Percentiles rank a stretch among this genome's conserved stretches.
Evolutionary conservation across 1,139 yeast species (phyloP).

Genomic region (Candida freyschussii): DNA sequence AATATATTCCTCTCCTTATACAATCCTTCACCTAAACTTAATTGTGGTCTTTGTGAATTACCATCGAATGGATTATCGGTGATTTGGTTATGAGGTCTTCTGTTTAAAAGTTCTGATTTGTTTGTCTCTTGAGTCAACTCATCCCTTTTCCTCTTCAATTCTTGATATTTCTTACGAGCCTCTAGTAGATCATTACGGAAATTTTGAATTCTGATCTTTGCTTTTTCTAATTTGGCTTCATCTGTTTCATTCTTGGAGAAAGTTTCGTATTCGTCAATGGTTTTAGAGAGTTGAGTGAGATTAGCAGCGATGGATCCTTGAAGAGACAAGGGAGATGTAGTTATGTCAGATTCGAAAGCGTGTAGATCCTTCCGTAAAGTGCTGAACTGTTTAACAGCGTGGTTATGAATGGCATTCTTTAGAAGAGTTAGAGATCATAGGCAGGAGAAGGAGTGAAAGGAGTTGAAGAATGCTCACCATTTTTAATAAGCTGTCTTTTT

Average conservation of each 20-base stretch:
- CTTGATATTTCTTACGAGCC: constrained; percentile 53
- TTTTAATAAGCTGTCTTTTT: too few species aligned
- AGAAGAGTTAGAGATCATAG: neutral
- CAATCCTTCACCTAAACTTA: constrained; percentile 58
- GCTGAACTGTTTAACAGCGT: constrained; percentile 82
- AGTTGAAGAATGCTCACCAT: neutral
- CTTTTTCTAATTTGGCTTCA: constrained; percentile 56
- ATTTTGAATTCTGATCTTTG: constrained; percentile 53
- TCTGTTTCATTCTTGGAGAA: constrained; percentile 58
- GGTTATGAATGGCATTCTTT: constrained; percentile 73
- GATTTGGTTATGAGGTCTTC: constrained; percentile 27
- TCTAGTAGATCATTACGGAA: constrained; percentile 58
- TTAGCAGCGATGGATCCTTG: constrained; percentile 87
- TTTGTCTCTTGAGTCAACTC: constrained; percentile 47
- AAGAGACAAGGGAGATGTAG: constrained; percentile 66
- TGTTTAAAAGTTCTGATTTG: constrained; percentile 58
- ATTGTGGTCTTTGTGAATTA: constrained; percentile 26
- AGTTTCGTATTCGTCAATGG: constrained; percentile 71
- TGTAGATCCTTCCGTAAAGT: constrained; percentile 64
- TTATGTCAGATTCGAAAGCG: constrained; percentile 60
- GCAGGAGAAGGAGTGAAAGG: neutral
- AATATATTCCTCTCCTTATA: constrained; percentile 63
- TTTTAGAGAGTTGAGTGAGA: constrained; percentile 65
- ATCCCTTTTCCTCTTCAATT: constrained; percentile 62
- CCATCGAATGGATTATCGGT: constrained; percentile 28